A percentile compares a stretch with the other conserved stretches of the same genome.
Evolutionary conservation across 148 eudicot species (phyloP).

Genomic region (Bassia scoparia): DNA sequence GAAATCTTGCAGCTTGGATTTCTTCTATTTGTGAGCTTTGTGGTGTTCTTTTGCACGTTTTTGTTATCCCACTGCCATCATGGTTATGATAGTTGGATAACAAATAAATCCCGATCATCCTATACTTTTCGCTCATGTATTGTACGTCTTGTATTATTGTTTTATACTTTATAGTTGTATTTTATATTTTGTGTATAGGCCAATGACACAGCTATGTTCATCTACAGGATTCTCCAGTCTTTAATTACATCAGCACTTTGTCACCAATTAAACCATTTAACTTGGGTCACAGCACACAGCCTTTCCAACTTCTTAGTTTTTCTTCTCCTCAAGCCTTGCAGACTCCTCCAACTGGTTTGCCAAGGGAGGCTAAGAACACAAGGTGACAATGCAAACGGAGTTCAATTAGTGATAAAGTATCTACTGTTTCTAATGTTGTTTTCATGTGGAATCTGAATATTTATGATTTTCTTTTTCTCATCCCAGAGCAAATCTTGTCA

Average conservation of each 20-base stretch:
- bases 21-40: neutral
- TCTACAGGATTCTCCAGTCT: conserved; percentile 51
- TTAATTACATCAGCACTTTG: conserved; percentile 45
- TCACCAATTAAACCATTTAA: conserved; percentile 42
- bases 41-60: neutral
- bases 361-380: conserved; percentile 17
- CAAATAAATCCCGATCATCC: neutral
- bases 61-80: neutral
- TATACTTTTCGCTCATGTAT: neutral
- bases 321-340: conserved; percentile 36
- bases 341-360: conserved; percentile 24
- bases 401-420: neutral
- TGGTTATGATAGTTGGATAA: too few species aligned
- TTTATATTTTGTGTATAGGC: neutral
- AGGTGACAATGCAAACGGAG: conserved; percentile 16
- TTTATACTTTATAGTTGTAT: neutral
- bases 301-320: conserved; percentile 36
- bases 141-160: neutral
- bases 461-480: neutral
- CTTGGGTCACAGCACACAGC: conserved; percentile 20
- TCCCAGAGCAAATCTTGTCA: conserved; percentile 17
- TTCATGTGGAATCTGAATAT: neutral
- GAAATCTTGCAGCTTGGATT: neutral
- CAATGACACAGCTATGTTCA: conserved; percentile 2
- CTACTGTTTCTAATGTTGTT: neutral